Conservation (phyloP, 495 filamentous ascomycete species). For the Aspergillus avenaceus region DNA sequence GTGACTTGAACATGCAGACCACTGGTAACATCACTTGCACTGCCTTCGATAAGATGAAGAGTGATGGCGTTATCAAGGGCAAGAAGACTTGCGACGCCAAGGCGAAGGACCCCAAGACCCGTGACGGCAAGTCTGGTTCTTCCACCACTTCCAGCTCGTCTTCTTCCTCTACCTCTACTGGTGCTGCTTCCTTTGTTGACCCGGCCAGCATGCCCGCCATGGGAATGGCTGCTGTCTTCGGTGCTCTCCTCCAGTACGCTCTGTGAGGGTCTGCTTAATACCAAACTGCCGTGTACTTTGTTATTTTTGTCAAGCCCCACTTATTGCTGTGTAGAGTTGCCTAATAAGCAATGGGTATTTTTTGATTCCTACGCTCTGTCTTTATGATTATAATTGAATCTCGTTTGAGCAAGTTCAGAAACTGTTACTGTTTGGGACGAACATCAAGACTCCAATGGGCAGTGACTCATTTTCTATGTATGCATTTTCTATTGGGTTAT, state of each 20-base stretch:
- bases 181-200: constrained; percentile 36
- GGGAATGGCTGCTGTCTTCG: constrained; percentile 40
- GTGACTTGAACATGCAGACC: constrained; percentile 81
- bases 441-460: not conserved
- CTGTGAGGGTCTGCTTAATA: constrained; percentile 33
- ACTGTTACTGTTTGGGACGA: constrained; percentile 18
- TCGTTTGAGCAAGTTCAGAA: constrained; percentile 36
- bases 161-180: constrained; percentile 30
- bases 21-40: constrained; percentile 60
- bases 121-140: constrained; percentile 43
- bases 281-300: constrained; percentile 21
- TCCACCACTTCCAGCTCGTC: constrained; percentile 22
- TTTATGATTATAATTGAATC: constrained; percentile 49
- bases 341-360: constrained; percentile 35
- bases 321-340: constrained; percentile 30
- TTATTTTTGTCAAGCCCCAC: constrained; percentile 18
- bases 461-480: not conserved
- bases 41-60: constrained; percentile 39
- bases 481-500: not conserved
- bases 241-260: constrained; percentile 40
- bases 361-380: constrained; percentile 34
- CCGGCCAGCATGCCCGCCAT: constrained; percentile 39
- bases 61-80: constrained; percentile 55
- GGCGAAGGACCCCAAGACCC: constrained; percentile 38
- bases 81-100: constrained; percentile 52